phyloP scores from a whole-genome alignment of 371 early-diverging fungal species.

The Rozella allomycis region DNA sequence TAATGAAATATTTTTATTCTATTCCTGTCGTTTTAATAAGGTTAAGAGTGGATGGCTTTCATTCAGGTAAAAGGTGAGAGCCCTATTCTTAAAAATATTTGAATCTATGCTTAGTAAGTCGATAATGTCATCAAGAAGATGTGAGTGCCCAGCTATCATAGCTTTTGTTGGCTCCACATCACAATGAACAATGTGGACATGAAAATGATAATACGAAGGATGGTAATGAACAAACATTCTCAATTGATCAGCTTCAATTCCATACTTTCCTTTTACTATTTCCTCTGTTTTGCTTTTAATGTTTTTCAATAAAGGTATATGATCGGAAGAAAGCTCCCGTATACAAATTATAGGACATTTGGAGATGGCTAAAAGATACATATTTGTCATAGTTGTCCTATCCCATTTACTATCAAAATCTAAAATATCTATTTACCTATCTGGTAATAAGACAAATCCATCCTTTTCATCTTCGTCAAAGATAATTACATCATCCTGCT shows the following conservation, averaged over 20 bases:
- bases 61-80: constrained; percentile 23
- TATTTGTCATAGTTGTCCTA: constrained; percentile 19
- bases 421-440: constrained; percentile 20
- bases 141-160: constrained; percentile 47
- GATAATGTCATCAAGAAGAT: constrained; percentile 46
- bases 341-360: constrained; percentile 31
- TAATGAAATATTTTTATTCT: no score
- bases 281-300: constrained; percentile 18
- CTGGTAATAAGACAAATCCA: constrained; percentile 56
- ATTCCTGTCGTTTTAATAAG: no score
- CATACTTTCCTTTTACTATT: constrained; percentile 22
- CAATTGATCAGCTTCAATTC: constrained; percentile 21
- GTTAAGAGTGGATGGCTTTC: constrained; percentile 25
- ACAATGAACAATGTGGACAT: constrained; percentile 52
- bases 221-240: constrained; percentile 61
- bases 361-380: constrained; percentile 44
- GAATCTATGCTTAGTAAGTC: constrained; percentile 33
- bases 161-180: constrained; percentile 28
- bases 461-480: constrained; percentile 20
- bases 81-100: constrained; percentile 25
- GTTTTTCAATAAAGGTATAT: constrained; percentile 39
- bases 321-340: constrained; percentile 31
- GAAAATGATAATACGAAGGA: constrained; percentile 64
- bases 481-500: constrained; percentile 36
- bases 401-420: constrained; percentile 42